Percentiles rank a stretch among this genome's conserved stretches.
phyloP scores from a whole-genome alignment of 1,284 basidiomycete species.

The Melampsora occidentalis region DNA sequence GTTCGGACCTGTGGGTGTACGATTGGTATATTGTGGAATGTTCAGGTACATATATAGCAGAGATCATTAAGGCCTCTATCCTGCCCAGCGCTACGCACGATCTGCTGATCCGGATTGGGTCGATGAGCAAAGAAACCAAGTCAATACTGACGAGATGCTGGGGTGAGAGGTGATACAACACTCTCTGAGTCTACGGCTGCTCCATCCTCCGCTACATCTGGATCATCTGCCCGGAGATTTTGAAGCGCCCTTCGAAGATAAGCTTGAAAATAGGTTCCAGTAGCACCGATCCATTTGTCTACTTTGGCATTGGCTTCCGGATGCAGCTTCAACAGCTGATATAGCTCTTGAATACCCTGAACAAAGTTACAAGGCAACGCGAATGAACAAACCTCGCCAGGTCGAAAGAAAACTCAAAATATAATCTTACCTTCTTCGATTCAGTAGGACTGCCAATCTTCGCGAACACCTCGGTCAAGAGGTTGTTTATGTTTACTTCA shows the following conservation, averaged over 20 bases:
- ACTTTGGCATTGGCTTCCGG: constrained; percentile 82
- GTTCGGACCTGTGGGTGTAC: background rate
- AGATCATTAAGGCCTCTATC: too few species aligned
- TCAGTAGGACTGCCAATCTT: constrained; percentile 42
- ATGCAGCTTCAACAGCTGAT: constrained; percentile 87
- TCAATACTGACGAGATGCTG: constrained; percentile 9
- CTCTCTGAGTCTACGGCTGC: constrained; percentile 7
- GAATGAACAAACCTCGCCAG: background rate
- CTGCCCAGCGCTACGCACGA: background rate
- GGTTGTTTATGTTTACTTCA: constrained; percentile 40
- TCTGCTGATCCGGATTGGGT: background rate
- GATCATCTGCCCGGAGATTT: constrained; percentile 50
- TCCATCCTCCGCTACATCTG: constrained; percentile 23
- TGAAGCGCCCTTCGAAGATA: constrained; percentile 56
- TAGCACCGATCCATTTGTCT: constrained; percentile 57
- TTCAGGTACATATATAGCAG: too few species aligned
- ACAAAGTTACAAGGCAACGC: background rate
- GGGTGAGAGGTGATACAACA: background rate
- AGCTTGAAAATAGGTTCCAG: constrained; percentile 56
- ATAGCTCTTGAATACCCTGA: constrained; percentile 83
- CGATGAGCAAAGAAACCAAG: background rate
- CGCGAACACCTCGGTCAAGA: constrained; percentile 41
- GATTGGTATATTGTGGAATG: background rate
- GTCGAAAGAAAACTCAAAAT: background rate
- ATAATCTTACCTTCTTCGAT: constrained; percentile 37